Evolutionary conservation across 2,329 filamentous ascomycete species (phyloP).

Genomic region (Parafenestella ontariensis): DNA sequence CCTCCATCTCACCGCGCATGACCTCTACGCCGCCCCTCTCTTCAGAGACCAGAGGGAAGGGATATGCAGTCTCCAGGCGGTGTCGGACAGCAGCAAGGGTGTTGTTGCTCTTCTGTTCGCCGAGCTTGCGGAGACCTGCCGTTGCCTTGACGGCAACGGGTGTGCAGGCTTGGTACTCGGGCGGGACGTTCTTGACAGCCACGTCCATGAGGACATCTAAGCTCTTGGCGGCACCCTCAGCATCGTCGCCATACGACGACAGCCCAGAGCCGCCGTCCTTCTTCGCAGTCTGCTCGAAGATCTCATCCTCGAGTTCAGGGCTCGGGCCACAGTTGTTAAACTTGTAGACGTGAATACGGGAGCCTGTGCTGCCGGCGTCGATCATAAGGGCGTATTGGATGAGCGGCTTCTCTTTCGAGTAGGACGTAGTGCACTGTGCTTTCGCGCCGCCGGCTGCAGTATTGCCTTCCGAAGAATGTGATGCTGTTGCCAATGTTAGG

Average conservation of each 20-base stretch:
- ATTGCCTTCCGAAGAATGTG: constrained; percentile 47
- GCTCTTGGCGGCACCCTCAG: constrained; percentile 86
- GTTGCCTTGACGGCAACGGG: constrained; percentile 98
- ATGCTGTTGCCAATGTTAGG: constrained; percentile 14
- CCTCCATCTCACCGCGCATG: constrained; percentile 97
- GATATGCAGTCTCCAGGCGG: constrained; percentile 86
- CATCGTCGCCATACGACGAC: constrained; percentile 86
- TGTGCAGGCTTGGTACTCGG: constrained; percentile 88
- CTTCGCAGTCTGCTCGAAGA: constrained; percentile 93
- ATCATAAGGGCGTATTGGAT: constrained; percentile 99
- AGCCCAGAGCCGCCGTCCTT: constrained; percentile 78
- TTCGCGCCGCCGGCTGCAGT: constrained; percentile 65
- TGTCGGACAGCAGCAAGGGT: constrained; percentile 85
- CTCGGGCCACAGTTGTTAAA: constrained; percentile 98
- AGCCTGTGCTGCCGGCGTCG: constrained; percentile 96
- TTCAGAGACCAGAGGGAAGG: constrained; percentile 89
- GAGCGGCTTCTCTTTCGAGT: constrained; percentile 87
- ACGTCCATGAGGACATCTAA: constrained; percentile 87
- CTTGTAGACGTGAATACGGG: constrained; percentile 96
- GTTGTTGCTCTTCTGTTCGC: constrained; percentile 77
- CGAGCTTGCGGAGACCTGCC: constrained; percentile 87
- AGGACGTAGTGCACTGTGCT: constrained; percentile 80
- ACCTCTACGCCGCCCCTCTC: constrained; percentile 90
- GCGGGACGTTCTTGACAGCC: constrained; percentile 83
- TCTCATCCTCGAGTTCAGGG: constrained; percentile 91